Conservation (phyloP, 73 alveolate genomes). For the Blepharisma stoltei region DNA sequence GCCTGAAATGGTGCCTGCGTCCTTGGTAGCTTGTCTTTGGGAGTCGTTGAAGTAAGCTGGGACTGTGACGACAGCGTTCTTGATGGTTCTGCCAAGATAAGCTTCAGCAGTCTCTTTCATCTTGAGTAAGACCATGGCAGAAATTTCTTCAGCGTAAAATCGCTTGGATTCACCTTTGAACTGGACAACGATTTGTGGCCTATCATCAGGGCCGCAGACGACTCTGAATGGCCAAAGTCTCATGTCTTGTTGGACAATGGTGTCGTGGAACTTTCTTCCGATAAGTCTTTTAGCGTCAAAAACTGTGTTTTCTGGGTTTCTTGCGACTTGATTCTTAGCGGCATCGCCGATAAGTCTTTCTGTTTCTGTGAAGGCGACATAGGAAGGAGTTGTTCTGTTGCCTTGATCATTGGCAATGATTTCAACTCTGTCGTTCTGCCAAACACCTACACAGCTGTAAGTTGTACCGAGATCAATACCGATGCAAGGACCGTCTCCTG, state of each 20-base stretch:
- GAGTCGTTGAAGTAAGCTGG: conserved; percentile 88
- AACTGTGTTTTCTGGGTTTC: conserved; percentile 93
- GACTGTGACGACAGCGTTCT: conserved; percentile 83
- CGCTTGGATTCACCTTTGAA: conserved; percentile 58
- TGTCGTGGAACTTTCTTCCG: conserved; percentile 89
- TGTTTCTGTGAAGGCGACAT: conserved; percentile 93
- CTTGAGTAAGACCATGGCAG: conserved; percentile 91
- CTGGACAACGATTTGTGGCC: conserved; percentile 82
- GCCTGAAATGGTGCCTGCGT: conserved; percentile 79
- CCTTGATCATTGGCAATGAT: conserved; percentile 96
- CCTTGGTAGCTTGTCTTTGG: conserved; percentile 75
- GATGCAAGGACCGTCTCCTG: conserved; percentile 68
- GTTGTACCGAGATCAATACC: conserved; percentile 98
- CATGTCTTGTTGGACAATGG: conserved; percentile 84
- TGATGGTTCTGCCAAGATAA: conserved; percentile 65
- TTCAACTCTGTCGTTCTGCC: conserved; percentile 94
- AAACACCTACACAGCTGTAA: conserved; percentile 94
- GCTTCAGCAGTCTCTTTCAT: conserved; percentile 74
- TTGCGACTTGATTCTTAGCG: conserved; percentile 91
- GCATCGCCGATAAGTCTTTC: conserved; percentile 97
- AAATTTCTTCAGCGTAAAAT: conserved; percentile 88
- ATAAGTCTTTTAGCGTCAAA: conserved; percentile 91
- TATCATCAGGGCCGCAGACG: conserved; percentile 86
- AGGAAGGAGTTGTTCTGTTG: conserved; percentile 95
- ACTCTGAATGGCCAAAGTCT: conserved; percentile 94